Evolutionary conservation across 768 basidiomycete genomes (phyloP), one percentile per base, ranked within the genome.

Genomic region (Solioccasus polychromus): DNA sequence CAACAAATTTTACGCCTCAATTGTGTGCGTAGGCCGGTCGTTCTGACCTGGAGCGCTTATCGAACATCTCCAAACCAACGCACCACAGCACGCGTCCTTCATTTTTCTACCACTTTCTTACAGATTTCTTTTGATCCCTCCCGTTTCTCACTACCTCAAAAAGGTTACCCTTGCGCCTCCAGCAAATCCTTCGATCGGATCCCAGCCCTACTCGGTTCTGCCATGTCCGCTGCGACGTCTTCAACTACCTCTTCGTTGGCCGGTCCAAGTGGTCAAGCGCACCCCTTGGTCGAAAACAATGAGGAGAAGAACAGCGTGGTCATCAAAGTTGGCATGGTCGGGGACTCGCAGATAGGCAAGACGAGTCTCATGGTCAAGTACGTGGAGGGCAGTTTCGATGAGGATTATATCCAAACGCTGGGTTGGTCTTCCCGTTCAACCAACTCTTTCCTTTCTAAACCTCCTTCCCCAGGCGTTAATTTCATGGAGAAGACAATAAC

Each of bases 401-500:
- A 95, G 75, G 95, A 97, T 68, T 98, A 98, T 73, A 97, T 99
- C 67, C 95, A 97, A 80, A 97, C 95, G 72, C 85, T 99, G 72
- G 95, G 92, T 86, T 61, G 46, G 83, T 71, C 22, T 19, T 22
- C 5, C 31, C 26, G 30, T 46, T 44, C 29, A 40, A 28, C 36
- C 0, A 23, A 1, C 1, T 10, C 44, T 4, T 36, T 37, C 42
- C 11, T 39, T 35, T 14, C 49, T 59, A 48, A 63, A 35, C 34
- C 18, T 15, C 6, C 37, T 39, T 11, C 14, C 1, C 14, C 53
- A 78, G 91, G 95, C 75, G 93, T 97, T 73, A 97, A 97, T 71
- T 98, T 98, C 70, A 98, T 98, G 96, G 95, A 99, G 76, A 99
- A 99, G 77, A 96, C 95, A 14, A 97, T 99, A 60, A 88, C 90